These are phyloP conservation scores for Pythium pyrilobum DNA, from an alignment of 352 stramenopile species.

Conservation along the genomic window DNA sequence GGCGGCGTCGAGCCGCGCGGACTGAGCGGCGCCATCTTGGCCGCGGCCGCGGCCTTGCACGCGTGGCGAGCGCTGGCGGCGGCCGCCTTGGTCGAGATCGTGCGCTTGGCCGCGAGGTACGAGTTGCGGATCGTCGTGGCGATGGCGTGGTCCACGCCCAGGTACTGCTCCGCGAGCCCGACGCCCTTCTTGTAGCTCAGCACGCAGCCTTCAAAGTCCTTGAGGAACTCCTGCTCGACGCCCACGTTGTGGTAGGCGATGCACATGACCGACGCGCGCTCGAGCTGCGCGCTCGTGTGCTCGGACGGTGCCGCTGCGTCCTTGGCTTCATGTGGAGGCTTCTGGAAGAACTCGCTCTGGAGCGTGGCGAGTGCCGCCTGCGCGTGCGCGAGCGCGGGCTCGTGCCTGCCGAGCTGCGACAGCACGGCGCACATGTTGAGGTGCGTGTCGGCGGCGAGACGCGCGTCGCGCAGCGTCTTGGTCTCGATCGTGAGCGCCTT, in stretches of 20 bases:
- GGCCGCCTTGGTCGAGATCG: slow-evolving; percentile 28
- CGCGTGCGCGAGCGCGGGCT: slow-evolving; percentile 80
- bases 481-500: slow-evolving; percentile 87
- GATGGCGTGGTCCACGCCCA: slow-evolving; percentile 86
- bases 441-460: slow-evolving; percentile 89
- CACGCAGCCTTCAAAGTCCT: slow-evolving; percentile 80
- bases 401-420: slow-evolving; percentile 84
- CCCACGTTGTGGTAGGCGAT: slow-evolving; percentile 95
- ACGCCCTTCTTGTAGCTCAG: slow-evolving; percentile 91
- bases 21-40: slow-evolving; percentile 17
- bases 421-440: slow-evolving; percentile 92
- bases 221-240: slow-evolving; percentile 93
- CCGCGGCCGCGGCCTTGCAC: neutral
- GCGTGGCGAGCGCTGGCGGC: slow-evolving; percentile 20
- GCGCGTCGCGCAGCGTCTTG: slow-evolving; percentile 46
- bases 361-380: slow-evolving; percentile 86
- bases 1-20: slow-evolving; percentile 20
- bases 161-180: slow-evolving; percentile 84
- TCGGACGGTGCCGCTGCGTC: neutral
- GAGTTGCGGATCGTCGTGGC: slow-evolving; percentile 88
- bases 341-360: slow-evolving; percentile 82
- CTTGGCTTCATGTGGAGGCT: neutral
- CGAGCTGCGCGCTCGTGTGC: slow-evolving; percentile 26
- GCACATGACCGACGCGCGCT: slow-evolving; percentile 89
- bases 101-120: slow-evolving; percentile 77